These are phyloP conservation scores for Pythium monospermum DNA, from an alignment of 352 stramenopile genomes.

Conservation along the genomic window DNA sequence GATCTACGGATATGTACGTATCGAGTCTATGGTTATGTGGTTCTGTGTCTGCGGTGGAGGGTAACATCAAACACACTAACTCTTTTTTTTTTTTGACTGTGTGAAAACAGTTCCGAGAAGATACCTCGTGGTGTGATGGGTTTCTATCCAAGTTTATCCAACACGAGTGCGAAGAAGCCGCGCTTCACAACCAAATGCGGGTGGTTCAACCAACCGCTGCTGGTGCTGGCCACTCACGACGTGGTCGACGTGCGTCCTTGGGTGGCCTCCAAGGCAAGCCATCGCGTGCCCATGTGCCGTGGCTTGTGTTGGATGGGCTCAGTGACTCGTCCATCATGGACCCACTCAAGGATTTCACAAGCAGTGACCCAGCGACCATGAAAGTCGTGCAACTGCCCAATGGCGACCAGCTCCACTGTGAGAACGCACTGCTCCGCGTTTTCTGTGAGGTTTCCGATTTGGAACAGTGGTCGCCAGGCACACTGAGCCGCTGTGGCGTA, in stretches of 20 bases:
- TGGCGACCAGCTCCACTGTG: conserved; percentile 46
- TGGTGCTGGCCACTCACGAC: too few species aligned
- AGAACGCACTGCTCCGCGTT: conserved; percentile 32
- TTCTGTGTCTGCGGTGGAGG: too few species aligned
- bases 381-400: conserved; percentile 42
- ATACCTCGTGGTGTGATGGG: conserved; percentile 46
- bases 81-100: background rate
- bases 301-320: conserved; percentile 63
- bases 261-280: too few species aligned
- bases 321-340: conserved; percentile 28
- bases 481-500: conserved; percentile 46
- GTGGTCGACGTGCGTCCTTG: too few species aligned
- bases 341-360: conserved; percentile 31
- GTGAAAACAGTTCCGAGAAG: conserved; percentile 30
- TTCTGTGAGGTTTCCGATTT: conserved; percentile 55
- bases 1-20: conserved; percentile 47
- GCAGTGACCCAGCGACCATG: conserved; percentile 1
- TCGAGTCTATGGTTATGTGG: background rate
- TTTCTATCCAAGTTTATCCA: conserved; percentile 56
- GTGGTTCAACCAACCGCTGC: background rate
- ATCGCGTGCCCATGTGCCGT: conserved; percentile 22
- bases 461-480: conserved; percentile 44
- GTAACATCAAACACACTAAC: too few species aligned
- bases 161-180: conserved; percentile 33
- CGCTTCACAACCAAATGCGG: too few species aligned